A percentile compares a stretch with the other conserved stretches of the same genome.
phyloP scores from a whole-genome alignment of 495 filamentous ascomycete species.

The Penicillium fimorum region DNA sequence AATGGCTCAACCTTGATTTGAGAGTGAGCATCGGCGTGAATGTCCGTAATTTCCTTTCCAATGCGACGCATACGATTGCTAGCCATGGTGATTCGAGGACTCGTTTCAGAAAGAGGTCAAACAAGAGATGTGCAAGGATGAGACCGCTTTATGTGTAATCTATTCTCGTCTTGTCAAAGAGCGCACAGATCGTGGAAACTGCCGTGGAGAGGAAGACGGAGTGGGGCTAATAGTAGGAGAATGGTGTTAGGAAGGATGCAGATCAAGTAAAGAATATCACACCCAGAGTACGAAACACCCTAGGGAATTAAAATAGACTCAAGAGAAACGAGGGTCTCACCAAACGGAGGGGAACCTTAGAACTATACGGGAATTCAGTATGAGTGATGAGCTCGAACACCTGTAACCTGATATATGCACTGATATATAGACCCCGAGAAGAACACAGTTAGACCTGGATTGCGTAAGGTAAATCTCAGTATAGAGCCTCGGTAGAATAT shows the following conservation, averaged over 20 bases:
- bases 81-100: slow-evolving; percentile 53
- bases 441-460: not conserved
- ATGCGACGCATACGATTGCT: slow-evolving; percentile 79
- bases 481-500: not conserved
- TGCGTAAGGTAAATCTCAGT: not conserved
- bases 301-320: not conserved
- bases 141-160: not conserved
- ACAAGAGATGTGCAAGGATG: not conserved
- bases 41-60: slow-evolving; percentile 88
- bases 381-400: not conserved
- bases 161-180: not conserved
- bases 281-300: not conserved
- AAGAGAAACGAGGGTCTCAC: slow-evolving; percentile 16
- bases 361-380: slow-evolving; percentile 19
- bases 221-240: not conserved
- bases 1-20: slow-evolving; percentile 68
- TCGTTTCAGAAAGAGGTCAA: not conserved
- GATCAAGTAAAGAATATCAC: not conserved
- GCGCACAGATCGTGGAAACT: not conserved
- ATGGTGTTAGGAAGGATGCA: not conserved
- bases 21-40: slow-evolving; percentile 71
- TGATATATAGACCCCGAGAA: not conserved
- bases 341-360: slow-evolving; percentile 14
- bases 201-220: not conserved
- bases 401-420: not conserved